Evolutionary conservation across 2,329 filamentous ascomycete species (phyloP).

Genomic region (Basipetospora chlamydospora): DNA sequence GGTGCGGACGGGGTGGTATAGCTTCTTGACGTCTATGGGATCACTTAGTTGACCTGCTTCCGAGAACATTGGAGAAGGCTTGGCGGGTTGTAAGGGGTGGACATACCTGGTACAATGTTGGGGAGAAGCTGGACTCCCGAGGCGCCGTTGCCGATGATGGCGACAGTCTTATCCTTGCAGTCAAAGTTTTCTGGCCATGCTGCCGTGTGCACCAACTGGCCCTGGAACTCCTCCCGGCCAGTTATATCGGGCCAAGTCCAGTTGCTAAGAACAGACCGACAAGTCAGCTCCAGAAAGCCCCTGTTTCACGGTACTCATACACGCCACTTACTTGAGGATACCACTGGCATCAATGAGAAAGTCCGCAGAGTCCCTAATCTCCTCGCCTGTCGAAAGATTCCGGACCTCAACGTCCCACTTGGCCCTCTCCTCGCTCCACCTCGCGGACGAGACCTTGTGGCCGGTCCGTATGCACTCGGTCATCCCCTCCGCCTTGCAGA

Average conservation of each 20-base stretch:
- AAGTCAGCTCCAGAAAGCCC: not conserved
- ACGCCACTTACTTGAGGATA: conserved; percentile 34
- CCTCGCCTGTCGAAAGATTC: conserved; percentile 21
- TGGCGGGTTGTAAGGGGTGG: not conserved
- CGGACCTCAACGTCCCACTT: conserved; percentile 27
- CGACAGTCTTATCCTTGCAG: conserved; percentile 33
- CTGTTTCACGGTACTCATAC: too few relatives aligned
- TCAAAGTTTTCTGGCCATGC: conserved; percentile 36
- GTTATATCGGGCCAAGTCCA: conserved; percentile 38
- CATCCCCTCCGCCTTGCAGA: conserved; percentile 34
- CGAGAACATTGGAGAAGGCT: not conserved
- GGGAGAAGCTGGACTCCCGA: conserved; percentile 39
- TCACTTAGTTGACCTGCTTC: not conserved
- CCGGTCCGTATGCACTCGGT: conserved; percentile 25
- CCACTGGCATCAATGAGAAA: conserved; percentile 36
- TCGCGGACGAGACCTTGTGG: conserved; percentile 26
- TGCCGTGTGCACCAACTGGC: conserved; percentile 36
- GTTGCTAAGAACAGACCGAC: not conserved
- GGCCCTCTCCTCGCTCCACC: conserved; percentile 28
- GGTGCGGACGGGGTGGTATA: conserved; percentile 26
- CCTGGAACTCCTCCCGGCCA: conserved; percentile 29
- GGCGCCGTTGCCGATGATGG: conserved; percentile 41
- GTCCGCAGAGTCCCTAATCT: conserved; percentile 29
- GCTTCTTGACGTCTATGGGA: conserved; percentile 20
- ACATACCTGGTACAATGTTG: conserved; percentile 28